Percentiles rank a stretch among this genome's conserved stretches.
Conservation (phyloP, 2,329 filamentous ascomycete species). For the Aspergillus brasiliensis region DNA sequence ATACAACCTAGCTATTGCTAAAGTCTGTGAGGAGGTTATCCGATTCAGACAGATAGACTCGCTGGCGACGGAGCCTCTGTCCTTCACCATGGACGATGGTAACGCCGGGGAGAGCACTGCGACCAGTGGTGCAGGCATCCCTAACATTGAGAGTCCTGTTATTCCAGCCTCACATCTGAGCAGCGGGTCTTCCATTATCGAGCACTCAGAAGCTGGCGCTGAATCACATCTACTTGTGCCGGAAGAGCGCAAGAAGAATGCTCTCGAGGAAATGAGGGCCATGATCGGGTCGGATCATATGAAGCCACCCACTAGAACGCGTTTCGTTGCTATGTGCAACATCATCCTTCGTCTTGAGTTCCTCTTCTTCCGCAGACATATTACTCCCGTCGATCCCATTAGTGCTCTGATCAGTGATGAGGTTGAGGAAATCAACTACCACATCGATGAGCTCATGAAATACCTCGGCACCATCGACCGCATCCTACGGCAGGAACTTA, state of each 20-base stretch:
- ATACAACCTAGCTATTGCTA: conserved; percentile 27
- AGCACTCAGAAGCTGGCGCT: background rate
- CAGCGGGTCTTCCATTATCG: background rate
- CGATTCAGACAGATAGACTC: conserved; percentile 20
- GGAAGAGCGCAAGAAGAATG: background rate
- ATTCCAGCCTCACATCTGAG: background rate
- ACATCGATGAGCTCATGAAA: conserved; percentile 16
- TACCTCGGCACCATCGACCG: conserved; percentile 20
- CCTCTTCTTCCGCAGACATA: conserved; percentile 22
- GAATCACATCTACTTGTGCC: background rate
- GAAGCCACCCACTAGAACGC: conserved; percentile 9
- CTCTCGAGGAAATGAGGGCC: conserved; percentile 21
- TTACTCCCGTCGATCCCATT: background rate
- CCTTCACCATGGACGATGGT: background rate
- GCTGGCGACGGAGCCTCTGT: conserved; percentile 6
- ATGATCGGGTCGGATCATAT: conserved; percentile 19
- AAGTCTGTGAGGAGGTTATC: conserved; percentile 25
- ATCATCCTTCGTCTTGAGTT: conserved; percentile 25
- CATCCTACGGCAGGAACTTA: conserved; percentile 16
- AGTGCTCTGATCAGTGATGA: conserved; percentile 16
- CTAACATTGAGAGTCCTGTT: background rate
- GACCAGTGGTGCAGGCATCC: background rate
- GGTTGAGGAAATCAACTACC: conserved; percentile 8
- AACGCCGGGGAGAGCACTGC: background rate
- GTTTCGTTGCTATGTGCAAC: conserved; percentile 26